Percentiles rank a stretch among this genome's conserved stretches.
phyloP scores from a whole-genome alignment of 1,284 basidiomycete species.

The Vanrija humicola region DNA sequence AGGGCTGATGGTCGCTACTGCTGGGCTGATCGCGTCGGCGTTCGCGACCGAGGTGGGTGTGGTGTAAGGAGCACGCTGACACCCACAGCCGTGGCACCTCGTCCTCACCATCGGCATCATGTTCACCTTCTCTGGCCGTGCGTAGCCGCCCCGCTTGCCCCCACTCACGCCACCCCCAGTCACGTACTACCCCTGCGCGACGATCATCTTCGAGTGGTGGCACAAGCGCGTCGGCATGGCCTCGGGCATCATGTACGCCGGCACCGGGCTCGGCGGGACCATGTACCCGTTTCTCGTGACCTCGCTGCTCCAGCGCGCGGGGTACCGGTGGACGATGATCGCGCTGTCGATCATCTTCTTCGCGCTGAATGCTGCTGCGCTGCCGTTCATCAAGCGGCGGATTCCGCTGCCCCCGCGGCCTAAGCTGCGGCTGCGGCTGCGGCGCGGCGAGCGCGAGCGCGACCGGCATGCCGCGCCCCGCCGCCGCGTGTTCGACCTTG shows the following conservation, averaged over 20 bases:
- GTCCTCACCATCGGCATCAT: slow-evolving; percentile 38
- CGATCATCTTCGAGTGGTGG: slow-evolving; percentile 43
- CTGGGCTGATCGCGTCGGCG: slow-evolving; percentile 26
- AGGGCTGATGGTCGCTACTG: slow-evolving; percentile 22
- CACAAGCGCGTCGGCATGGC: slow-evolving; percentile 35
- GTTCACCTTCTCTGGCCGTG: slow-evolving; percentile 35
- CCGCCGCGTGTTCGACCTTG: slow-evolving; percentile 11
- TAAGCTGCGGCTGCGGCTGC: not conserved
- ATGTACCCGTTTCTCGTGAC: slow-evolving; percentile 40
- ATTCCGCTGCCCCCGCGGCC: slow-evolving; percentile 22
- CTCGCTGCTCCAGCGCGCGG: slow-evolving; percentile 30
- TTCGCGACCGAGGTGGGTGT: slow-evolving; percentile 31
- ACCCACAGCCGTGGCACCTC: slow-evolving; percentile 38
- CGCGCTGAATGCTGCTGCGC: slow-evolving; percentile 23
- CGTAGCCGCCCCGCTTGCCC: slow-evolving; percentile 2
- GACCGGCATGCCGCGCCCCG: not conserved
- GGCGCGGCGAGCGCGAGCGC: not conserved
- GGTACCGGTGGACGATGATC: slow-evolving; percentile 41
- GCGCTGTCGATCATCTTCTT: slow-evolving; percentile 31
- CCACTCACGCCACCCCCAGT: slow-evolving; percentile 8
- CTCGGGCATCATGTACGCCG: slow-evolving; percentile 38
- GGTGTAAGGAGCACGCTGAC: slow-evolving; percentile 3
- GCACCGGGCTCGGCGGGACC: slow-evolving; percentile 39
- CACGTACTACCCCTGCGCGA: slow-evolving; percentile 38
- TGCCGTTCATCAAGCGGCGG: slow-evolving; percentile 37